phyloP scores from a whole-genome alignment of 768 basidiomycete species.

The Mycena filopes region DNA sequence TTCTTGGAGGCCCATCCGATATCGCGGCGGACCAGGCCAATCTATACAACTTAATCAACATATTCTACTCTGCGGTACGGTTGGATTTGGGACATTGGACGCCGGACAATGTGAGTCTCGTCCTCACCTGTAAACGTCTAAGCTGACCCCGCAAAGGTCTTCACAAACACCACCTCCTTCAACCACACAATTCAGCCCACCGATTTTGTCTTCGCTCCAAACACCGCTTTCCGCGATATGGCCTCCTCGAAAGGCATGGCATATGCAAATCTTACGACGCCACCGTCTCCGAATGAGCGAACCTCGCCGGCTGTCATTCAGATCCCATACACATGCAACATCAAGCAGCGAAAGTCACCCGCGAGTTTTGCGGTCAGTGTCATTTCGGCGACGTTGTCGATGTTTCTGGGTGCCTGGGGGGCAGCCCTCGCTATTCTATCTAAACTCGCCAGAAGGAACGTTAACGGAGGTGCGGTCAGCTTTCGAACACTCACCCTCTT shows the following conservation, averaged over 20 bases:
- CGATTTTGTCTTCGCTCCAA: not conserved
- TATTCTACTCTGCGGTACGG: conserved; percentile 26
- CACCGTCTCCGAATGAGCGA: conserved; percentile 5
- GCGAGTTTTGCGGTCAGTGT: conserved; percentile 29
- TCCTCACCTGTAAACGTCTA: not conserved
- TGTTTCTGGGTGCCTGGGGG: conserved; percentile 28
- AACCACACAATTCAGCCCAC: not conserved
- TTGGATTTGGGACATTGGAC: conserved; percentile 31
- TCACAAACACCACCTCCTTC: conserved; percentile 32
- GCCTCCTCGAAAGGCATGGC: conserved; percentile 23
- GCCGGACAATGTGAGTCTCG: conserved; percentile 15
- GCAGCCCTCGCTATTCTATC: not conserved
- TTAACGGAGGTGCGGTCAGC: conserved; percentile 16
- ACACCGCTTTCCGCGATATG: not conserved
- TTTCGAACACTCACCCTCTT: no score
- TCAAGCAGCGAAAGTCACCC: conserved; percentile 12
- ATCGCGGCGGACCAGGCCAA: conserved; percentile 12
- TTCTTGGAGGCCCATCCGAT: not conserved
- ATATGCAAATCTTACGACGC: conserved; percentile 17
- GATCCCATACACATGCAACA: conserved; percentile 30
- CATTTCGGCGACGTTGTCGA: conserved; percentile 26
- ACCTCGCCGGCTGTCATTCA: conserved; percentile 18
- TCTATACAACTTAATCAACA: conserved; percentile 18
- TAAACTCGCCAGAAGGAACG: not conserved
- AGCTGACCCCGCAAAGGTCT: conserved; percentile 1